phyloP scores from a whole-genome alignment of 2,329 filamentous ascomycete genomes.

The Pseudogymnoascus sp. region DNA sequence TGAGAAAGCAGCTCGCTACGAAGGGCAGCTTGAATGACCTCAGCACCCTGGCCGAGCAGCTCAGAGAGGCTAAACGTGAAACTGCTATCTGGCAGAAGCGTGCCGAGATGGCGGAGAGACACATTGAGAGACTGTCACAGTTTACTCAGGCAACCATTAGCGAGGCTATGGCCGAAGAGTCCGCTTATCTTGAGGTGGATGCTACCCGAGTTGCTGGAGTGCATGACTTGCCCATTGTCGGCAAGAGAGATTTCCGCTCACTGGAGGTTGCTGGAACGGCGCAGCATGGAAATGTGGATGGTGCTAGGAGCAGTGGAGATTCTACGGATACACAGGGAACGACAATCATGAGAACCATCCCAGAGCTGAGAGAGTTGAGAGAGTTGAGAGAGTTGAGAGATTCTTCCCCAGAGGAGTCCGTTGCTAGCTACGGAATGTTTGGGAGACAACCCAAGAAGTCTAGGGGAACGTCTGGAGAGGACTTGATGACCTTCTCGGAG shows the following conservation, averaged over 20 bases:
- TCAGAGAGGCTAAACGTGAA: conserved; percentile 37
- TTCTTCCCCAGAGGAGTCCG: not conserved
- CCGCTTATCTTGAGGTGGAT: not conserved
- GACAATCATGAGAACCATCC: not conserved
- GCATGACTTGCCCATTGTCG: not conserved
- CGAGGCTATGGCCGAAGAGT: not conserved
- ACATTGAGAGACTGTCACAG: conserved; percentile 32
- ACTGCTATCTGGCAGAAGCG: conserved; percentile 43
- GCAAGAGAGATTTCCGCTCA: not conserved
- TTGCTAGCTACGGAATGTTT: not conserved
- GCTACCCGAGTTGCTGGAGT: not conserved
- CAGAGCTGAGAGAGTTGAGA: not conserved
- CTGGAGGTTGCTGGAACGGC: not conserved
- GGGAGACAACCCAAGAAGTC: not conserved
- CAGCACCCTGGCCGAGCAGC: conserved; percentile 39
- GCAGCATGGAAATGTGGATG: not conserved
- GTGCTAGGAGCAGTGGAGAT: not conserved
- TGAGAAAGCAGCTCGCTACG: conserved; percentile 38
- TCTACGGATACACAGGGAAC: not conserved
- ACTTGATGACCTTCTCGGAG: not conserved
- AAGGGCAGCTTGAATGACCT: conserved; percentile 26
- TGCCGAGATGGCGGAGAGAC: conserved; percentile 47
- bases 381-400: not conserved
- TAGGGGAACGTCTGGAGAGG: not conserved
- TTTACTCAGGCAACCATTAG: not conserved